Evolutionary conservation across 768 basidiomycete species (phyloP), one percentile per base, ranked within the genome.

Genomic region (Mycena maculata): DNA sequence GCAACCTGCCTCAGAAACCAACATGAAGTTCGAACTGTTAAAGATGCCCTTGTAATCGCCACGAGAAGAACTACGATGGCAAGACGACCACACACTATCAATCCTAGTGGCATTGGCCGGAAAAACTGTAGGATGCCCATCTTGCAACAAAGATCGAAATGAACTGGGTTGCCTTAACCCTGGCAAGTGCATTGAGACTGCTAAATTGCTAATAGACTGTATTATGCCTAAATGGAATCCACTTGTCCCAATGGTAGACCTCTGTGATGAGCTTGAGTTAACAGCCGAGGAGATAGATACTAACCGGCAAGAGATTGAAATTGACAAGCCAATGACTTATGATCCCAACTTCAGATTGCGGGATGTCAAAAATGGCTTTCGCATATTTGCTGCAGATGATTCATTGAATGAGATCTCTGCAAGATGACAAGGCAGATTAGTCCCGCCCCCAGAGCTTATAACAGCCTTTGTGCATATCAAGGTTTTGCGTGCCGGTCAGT

Each of bases 71-170:
- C 56, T 31, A 42, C 39, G 13, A 23, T 58, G 18, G 27, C 56
- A 22, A 28, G 56, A 30, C 39, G 20, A 18, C 56, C 56, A 25
- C 56, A 58, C 30, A 44, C 23, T 8, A 30, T 58, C 41, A 58
- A 58, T 18, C 56, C 56, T 20, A 44, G 56, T 53, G 42, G 42
- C 52, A 53, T 58, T 44, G 44, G 28, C 27, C 56, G 56, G 11
- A 58, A 58, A 31, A 58, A 58, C n/a, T 58, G 56, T 58, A n/a
- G 42, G 42, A 27, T 58, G 56, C 42, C 56, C 56, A 45, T 28
- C 42, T 11, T 58, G 56, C 22, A 58, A 45, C 8, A 31, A 22
- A 47, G 56, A 58, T 31, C 42, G 56, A 42, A 44, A 42, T 44
- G 56, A 58, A 31, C 30, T 44, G 18, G 56, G n/a, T 30, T 58